phyloP scores from a whole-genome alignment of 179 eudicot genomes.

The Silene noctiflora region DNA sequence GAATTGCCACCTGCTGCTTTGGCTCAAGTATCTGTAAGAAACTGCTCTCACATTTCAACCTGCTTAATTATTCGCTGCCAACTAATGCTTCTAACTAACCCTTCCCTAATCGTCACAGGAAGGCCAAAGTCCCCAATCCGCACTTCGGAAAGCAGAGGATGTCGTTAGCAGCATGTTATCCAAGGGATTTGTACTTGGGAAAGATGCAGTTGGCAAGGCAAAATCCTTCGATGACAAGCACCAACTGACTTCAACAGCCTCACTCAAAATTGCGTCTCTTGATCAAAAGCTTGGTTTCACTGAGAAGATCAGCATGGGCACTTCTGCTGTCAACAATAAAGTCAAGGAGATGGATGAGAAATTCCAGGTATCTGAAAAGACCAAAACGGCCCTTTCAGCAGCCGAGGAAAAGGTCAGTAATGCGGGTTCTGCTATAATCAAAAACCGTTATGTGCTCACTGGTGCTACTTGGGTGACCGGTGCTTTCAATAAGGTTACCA shows the following conservation, averaged over 20 bases:
- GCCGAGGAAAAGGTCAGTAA: slow-evolving; percentile 51
- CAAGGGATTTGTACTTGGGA: slow-evolving; percentile 58
- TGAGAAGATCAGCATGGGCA: slow-evolving; percentile 54
- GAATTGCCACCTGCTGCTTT: slow-evolving; percentile 8
- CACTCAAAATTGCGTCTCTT: slow-evolving; percentile 48
- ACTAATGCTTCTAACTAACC: slow-evolving; percentile 5
- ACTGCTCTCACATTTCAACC: neutral
- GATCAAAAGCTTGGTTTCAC: slow-evolving; percentile 56
- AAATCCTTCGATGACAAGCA: slow-evolving; percentile 65
- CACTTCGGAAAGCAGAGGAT: slow-evolving; percentile 56
- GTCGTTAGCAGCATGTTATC: slow-evolving; percentile 65
- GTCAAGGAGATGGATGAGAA: slow-evolving; percentile 58
- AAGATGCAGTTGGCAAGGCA: slow-evolving; percentile 62
- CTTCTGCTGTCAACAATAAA: slow-evolving; percentile 52
- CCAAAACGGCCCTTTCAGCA: slow-evolving; percentile 44
- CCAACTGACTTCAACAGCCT: slow-evolving; percentile 51
- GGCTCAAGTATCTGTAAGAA: slow-evolving; percentile 9
- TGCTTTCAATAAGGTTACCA: slow-evolving; percentile 43
- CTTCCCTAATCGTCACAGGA: slow-evolving; percentile 26
- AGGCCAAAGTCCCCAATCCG: slow-evolving; percentile 33
- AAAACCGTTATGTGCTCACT: slow-evolving; percentile 49
- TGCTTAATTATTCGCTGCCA: neutral
- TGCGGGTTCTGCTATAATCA: slow-evolving; percentile 61
- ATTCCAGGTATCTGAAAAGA: slow-evolving; percentile 54
- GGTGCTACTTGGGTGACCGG: slow-evolving; percentile 53